Percentiles rank a stretch among this genome's conserved stretches.
Conservation (phyloP, 2,329 filamentous ascomycete species). For the Emmonsiellopsis sp. region DNA sequence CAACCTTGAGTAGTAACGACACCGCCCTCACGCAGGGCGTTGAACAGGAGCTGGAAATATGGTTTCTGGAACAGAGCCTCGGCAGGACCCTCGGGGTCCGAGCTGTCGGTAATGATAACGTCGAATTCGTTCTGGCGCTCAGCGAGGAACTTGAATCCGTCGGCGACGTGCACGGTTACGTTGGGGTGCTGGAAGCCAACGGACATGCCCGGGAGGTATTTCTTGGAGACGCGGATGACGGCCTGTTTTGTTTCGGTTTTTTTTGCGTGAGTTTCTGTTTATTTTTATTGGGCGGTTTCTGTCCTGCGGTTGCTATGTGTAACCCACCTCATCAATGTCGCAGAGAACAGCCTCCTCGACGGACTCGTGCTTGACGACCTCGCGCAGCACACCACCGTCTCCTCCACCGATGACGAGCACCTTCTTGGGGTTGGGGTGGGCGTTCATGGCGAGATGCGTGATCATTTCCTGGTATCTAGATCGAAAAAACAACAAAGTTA, state of each 20-base stretch:
- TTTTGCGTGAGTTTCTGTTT: neutral
- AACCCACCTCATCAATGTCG: slow-evolving; percentile 81
- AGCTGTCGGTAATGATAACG: slow-evolving; percentile 98
- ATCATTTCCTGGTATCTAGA: slow-evolving; percentile 96
- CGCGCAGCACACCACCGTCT: slow-evolving; percentile 92
- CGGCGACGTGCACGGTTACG: slow-evolving; percentile 83
- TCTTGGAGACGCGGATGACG: slow-evolving; percentile 95
- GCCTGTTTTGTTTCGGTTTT: slow-evolving; percentile 45
- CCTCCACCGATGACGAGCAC: slow-evolving; percentile 97
- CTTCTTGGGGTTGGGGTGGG: slow-evolving; percentile 96
- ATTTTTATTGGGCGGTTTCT: neutral
- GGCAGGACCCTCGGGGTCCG: slow-evolving; percentile 91
- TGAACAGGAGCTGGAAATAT: slow-evolving; percentile 90
- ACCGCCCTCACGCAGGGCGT: slow-evolving; percentile 85
- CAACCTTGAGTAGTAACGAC: slow-evolving; percentile 99
- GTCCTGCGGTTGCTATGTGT: neutral
- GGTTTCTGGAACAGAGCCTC: slow-evolving; percentile 97
- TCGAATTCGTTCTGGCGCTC: slow-evolving; percentile 97
- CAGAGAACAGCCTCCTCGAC: slow-evolving; percentile 94
- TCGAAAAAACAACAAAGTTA: neutral
- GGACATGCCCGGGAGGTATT: slow-evolving; percentile 92
- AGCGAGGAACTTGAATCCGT: slow-evolving; percentile 97
- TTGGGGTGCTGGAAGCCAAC: slow-evolving; percentile 90
- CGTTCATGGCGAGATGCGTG: slow-evolving; percentile 95
- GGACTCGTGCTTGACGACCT: slow-evolving; percentile 97